Evolutionary conservation across 768 basidiomycete species (phyloP).

Genomic region (Naganishia antarctica): DNA sequence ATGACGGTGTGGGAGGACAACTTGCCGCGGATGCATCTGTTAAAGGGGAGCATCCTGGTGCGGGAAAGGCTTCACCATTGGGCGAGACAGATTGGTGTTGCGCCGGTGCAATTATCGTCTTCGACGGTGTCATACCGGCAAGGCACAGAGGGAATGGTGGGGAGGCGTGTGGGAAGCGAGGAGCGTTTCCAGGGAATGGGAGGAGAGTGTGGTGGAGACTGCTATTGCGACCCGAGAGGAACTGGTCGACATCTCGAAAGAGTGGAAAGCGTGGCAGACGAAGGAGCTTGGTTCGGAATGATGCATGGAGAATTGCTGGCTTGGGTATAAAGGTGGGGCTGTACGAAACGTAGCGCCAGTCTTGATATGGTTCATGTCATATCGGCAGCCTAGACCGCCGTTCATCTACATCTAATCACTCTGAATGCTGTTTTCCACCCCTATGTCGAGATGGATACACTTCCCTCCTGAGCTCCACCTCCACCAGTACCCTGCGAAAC

Average conservation of each 20-base stretch:
- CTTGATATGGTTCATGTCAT: no score
- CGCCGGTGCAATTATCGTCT: background rate
- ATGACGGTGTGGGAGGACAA: no score
- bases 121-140: background rate
- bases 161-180: background rate
- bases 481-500: constrained; percentile 46
- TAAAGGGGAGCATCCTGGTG: background rate
- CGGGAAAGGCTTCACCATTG: constrained; percentile 16
- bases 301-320: constrained; percentile 23
- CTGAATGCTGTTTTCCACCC: no score
- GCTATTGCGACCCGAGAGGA: background rate
- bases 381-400: no score
- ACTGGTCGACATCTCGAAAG: constrained; percentile 10
- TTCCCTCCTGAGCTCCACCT: constrained; percentile 46
- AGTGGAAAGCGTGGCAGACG: constrained; percentile 16
- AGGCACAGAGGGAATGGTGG: constrained; percentile 3
- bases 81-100: constrained; percentile 21
- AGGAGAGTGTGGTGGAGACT: constrained; percentile 4
- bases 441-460: constrained; percentile 26
- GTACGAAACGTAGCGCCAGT: no score
- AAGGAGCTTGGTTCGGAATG: constrained; percentile 22
- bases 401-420: no score
- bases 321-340: constrained; percentile 12
- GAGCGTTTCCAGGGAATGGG: background rate
- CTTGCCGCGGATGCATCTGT: constrained; percentile 13